A percentile compares a stretch with the other conserved stretches of the same genome.
Evolutionary conservation across 495 filamentous ascomycete genomes (phyloP).

Genomic region (Astrothelium subdiscretum): DNA sequence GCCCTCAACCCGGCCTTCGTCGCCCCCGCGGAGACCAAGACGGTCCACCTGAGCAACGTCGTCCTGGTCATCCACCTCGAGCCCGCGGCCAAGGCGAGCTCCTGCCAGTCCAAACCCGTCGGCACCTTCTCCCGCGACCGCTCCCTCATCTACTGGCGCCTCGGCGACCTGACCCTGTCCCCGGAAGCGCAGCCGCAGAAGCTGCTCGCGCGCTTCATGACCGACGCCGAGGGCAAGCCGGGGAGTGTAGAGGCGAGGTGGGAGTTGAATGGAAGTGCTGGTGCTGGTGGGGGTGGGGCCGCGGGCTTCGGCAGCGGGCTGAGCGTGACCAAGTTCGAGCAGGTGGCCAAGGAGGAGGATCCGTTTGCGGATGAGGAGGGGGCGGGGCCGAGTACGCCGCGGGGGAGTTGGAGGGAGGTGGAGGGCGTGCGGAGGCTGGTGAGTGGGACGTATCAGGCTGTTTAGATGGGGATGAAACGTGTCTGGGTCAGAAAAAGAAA

Average conservation of each 20-base stretch:
- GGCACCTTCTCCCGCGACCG: constrained; percentile 79
- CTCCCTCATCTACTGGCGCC: constrained; percentile 76
- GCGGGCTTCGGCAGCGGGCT: constrained; percentile 46
- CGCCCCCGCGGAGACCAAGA: constrained; percentile 16
- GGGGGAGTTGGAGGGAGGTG: constrained; percentile 58
- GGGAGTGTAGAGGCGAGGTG: constrained; percentile 72
- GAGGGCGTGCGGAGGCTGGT: constrained; percentile 59
- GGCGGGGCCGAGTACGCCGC: constrained; percentile 28
- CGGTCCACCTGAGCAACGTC: constrained; percentile 65
- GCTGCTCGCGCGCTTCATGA: constrained; percentile 68
- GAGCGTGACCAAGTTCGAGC: constrained; percentile 40
- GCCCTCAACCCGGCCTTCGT: constrained; percentile 65
- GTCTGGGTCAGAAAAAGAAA: background rate
- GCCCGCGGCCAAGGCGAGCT: constrained; percentile 40
- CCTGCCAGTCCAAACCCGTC: constrained; percentile 60
- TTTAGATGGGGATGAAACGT: constrained; percentile 12
- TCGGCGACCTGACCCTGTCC: constrained; percentile 67
- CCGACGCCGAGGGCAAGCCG: constrained; percentile 62
- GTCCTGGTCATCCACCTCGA: constrained; percentile 74
- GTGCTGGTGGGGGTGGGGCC: constrained; percentile 38
- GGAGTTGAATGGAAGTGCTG: no score
- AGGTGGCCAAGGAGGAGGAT: constrained; percentile 36
- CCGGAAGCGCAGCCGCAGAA: constrained; percentile 42
- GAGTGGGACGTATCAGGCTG: constrained; percentile 57
- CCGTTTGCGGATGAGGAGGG: constrained; percentile 56